Evolutionary conservation across 164 flowering plant species (phyloP), one percentile per base, ranked within the genome.

Genomic region (Magnolia changhungtana): DNA sequence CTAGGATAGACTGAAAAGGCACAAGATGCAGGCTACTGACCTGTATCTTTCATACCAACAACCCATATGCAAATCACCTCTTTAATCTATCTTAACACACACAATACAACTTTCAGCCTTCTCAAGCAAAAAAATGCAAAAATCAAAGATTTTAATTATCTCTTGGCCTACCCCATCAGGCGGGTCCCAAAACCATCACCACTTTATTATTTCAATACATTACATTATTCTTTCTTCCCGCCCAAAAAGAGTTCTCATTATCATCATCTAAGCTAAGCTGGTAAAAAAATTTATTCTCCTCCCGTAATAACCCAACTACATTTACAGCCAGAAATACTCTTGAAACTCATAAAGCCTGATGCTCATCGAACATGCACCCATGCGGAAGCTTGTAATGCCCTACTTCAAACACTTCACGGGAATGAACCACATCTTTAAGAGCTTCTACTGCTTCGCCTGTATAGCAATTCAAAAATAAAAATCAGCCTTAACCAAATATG

Each of bases 371-470:
- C 13, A 55, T 10, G 61, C 61, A 13, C 18, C 61, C 13, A 55
- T 55, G 18, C 8, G 1, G 61, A 55, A 55, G 13, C 61, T 55
- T 0, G 18, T 16, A 55, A 7, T 55, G 13, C 11, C 11, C 67
- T 19, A 3, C 45, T 19, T n/a, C 67, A 64, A 18, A 1, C n/a
- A 64, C 67, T 4, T 3, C 18, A 7, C n/a, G 23, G 0, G 19
- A 21, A 19, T 21, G 18, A 10, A 55, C 24, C 23, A 64, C 21
- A 4, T 64, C 18, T 7, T 19, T 64, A n/a, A n/a, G 70, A 67
- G 2, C 70, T 67, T 78, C 82, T 72, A 86, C 82, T 79, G 85
- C 74, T 86, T 86, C 9, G 88, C 86, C 88, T 86, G 88, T 80
- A 76, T 45, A 68, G 29, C 2, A 27, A 27, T 27, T 27, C 29